Percentiles rank a stretch among this genome's conserved stretches.
Evolutionary conservation across 495 filamentous ascomycete species (phyloP).

Genomic region (Hypoxylon fuscum): DNA sequence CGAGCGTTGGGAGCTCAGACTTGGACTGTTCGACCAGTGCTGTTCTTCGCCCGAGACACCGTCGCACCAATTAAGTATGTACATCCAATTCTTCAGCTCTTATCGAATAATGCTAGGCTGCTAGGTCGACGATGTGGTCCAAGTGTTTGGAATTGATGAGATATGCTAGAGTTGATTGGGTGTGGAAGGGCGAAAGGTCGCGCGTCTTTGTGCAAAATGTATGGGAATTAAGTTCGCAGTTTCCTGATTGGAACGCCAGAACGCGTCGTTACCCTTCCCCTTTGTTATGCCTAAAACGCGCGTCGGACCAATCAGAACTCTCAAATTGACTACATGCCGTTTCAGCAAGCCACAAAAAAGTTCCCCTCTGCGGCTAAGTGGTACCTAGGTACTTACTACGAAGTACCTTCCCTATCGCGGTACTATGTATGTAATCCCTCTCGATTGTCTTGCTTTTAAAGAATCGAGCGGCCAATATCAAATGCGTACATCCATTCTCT

Average conservation of each 20-base stretch:
- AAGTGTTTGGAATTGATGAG: slow-evolving; percentile 41
- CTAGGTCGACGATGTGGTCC: slow-evolving; percentile 34
- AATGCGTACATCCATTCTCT: background rate
- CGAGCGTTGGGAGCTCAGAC: too few relatives aligned
- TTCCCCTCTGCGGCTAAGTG: slow-evolving; percentile 4
- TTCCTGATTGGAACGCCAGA: slow-evolving; percentile 25
- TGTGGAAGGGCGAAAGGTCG: slow-evolving; percentile 12
- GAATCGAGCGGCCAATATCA: background rate
- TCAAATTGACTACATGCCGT: slow-evolving; percentile 16
- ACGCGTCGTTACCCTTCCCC: slow-evolving; percentile 24
- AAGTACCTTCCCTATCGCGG: background rate
- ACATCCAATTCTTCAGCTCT: background rate
- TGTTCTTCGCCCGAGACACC: too few relatives aligned
- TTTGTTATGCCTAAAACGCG: slow-evolving; percentile 35
- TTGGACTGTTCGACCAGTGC: too few relatives aligned
- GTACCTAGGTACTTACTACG: slow-evolving; percentile 3
- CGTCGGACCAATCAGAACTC: slow-evolving; percentile 33
- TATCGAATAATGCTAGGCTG: slow-evolving; percentile 24
- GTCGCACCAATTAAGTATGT: too few relatives aligned
- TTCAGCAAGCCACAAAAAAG: background rate
- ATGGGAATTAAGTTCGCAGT: slow-evolving; percentile 11
- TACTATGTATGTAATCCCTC: too few relatives aligned
- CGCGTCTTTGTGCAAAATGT: slow-evolving; percentile 28
- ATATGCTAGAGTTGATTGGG: slow-evolving; percentile 36
- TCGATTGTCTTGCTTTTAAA: background rate